Conservation (phyloP, 2,329 filamentous ascomycete genomes). For the Alternaria solani region DNA sequence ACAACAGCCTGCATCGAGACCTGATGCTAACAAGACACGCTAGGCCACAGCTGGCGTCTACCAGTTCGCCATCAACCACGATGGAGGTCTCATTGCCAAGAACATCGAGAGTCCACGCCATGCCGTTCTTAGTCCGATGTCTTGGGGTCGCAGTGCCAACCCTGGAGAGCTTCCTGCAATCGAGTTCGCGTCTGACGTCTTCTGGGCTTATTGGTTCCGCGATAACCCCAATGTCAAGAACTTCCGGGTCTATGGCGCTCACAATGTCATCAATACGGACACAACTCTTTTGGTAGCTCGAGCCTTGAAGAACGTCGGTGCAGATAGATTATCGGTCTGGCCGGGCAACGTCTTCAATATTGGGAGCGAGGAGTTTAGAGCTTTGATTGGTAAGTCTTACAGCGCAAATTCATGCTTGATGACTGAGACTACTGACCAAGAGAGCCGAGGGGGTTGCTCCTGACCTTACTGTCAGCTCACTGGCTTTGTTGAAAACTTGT, state of each 20-base stretch:
- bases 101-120: slow-evolving; percentile 18
- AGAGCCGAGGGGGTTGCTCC: neutral
- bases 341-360: slow-evolving; percentile 26
- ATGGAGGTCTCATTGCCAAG: slow-evolving; percentile 21
- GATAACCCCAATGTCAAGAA: slow-evolving; percentile 28
- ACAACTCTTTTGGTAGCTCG: slow-evolving; percentile 24
- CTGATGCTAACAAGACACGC: neutral
- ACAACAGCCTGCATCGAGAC: neutral
- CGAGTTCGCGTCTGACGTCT: slow-evolving; percentile 25
- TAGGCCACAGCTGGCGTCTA: slow-evolving; percentile 29
- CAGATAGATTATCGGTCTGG: slow-evolving; percentile 19
- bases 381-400: slow-evolving; percentile 27
- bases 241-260: slow-evolving; percentile 24
- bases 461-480: neutral
- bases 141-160: slow-evolving; percentile 14
- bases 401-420: neutral
- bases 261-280: slow-evolving; percentile 23
- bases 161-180: slow-evolving; percentile 32
- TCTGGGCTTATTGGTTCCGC: slow-evolving; percentile 33
- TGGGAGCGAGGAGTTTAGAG: slow-evolving; percentile 25
- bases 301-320: slow-evolving; percentile 19
- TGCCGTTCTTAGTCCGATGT: slow-evolving; percentile 4
- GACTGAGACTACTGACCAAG: no score
- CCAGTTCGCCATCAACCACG: slow-evolving; percentile 25
- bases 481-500: no score